Base-by-base conservation (phyloP, 2,329 filamentous ascomycete species). In the Exophiala oligosperma region DNA sequence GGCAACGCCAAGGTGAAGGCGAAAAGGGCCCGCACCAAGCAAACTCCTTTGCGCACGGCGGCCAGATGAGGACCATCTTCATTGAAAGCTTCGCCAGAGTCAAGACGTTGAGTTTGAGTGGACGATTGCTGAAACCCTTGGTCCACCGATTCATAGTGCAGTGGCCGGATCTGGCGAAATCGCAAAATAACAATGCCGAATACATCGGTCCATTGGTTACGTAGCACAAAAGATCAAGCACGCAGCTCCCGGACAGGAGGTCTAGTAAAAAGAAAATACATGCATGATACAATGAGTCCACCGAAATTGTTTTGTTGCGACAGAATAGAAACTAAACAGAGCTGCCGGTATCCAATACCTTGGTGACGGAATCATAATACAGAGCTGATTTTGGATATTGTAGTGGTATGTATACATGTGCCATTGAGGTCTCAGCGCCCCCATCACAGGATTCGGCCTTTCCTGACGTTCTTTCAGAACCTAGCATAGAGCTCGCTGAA, bases 51-150 rank as follows among this genome's bases (percentile, higher is more conserved):
- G 8, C 32, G 11, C 32, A 35, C 6, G 2, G 17, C 26, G 62
- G 62, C n/a, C 82, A 81, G 63, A 87, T 93, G 76, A 84, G 85
- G 62, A 87, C 89, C 8, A 79, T 97, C 12, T 99, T 94, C 71
- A 84, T 97, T 28, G 94, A 99, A 78, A 94, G 90, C 21, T 97
- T 92, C 88, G 93, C 94, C 2, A 83, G 94, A 14, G 90, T 96
- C 14, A 87, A 82, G 64, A 87, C 84, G 11, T 74, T 97, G 64
- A 97, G 93, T 75, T 73, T 97, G 59, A 96, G 91, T 38, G 94
- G 93, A 0, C 87, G 84, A 70, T 76, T 97, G 38, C 77, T 99
- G 57, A 74, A 88, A 57, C 76, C 78, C 64, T 77, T 95, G 41
- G 89, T 89, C 49, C 90, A 96, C 73, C 77, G 87, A 49, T 90